These are phyloP conservation scores for Kodamaea neixiangensis DNA, from an alignment of 805 yeast species.

Conservation along the genomic window DNA sequence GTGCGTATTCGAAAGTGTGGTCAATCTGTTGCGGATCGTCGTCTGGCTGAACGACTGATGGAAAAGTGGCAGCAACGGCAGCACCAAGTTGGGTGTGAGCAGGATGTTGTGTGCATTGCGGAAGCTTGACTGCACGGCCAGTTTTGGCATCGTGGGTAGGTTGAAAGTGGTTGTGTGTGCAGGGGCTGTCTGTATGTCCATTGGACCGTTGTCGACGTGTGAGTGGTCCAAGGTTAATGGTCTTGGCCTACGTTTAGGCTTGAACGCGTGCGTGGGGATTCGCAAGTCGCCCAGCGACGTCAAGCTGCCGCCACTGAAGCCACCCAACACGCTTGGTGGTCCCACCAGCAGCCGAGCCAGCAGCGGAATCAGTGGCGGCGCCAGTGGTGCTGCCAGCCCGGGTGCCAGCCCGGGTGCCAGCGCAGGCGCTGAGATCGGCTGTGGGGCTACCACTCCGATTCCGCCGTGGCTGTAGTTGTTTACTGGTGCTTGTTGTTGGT, in stretches of 20 bases:
- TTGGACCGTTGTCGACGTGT: slow-evolving; percentile 18
- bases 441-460: background rate
- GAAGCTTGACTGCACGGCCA: slow-evolving; percentile 6
- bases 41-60: slow-evolving; percentile 37
- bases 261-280: slow-evolving; percentile 28
- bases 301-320: background rate
- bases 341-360: slow-evolving; percentile 6
- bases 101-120: slow-evolving; percentile 8
- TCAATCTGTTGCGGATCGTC: slow-evolving; percentile 9
- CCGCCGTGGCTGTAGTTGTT: background rate
- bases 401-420: slow-evolving; percentile 2
- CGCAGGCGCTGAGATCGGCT: background rate
- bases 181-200: slow-evolving; percentile 16
- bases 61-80: slow-evolving; percentile 43
- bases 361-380: slow-evolving; percentile 1
- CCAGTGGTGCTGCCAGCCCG: slow-evolving; percentile 4
- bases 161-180: slow-evolving; percentile 16
- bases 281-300: slow-evolving; percentile 14
- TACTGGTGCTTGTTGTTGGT: slow-evolving; percentile 1
- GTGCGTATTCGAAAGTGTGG: background rate
- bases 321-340: background rate
- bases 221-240: slow-evolving; percentile 41
- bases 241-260: slow-evolving; percentile 42
- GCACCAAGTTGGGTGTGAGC: slow-evolving; percentile 32
- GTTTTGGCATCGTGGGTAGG: slow-evolving; percentile 7